phyloP scores from a whole-genome alignment of 768 basidiomycete genomes.

The Lanmaoa rubissima region DNA sequence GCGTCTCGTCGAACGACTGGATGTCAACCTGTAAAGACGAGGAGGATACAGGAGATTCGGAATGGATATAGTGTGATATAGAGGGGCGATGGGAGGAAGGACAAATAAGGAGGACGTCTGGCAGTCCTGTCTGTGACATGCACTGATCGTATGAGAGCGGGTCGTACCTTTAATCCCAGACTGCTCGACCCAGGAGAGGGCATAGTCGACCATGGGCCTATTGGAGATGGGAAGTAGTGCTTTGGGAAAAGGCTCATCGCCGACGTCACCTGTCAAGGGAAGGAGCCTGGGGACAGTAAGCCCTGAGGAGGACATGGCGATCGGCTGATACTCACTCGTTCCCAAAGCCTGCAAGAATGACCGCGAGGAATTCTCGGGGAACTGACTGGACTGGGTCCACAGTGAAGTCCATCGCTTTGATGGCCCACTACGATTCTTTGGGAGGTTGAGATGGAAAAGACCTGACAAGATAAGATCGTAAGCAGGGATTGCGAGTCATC shows the following conservation, averaged over 20 bases:
- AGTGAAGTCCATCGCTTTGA: conserved; percentile 59
- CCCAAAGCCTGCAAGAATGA: conserved; percentile 91
- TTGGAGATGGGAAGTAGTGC: conserved; percentile 87
- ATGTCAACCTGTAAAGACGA: conserved; percentile 72
- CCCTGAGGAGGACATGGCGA: background rate
- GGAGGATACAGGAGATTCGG: conserved; percentile 59
- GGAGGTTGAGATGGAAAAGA: background rate
- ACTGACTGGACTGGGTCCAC: conserved; percentile 50
- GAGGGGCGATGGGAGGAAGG: conserved; percentile 71
- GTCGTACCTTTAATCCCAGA: conserved; percentile 76
- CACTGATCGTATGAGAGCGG: background rate
- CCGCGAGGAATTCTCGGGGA: conserved; percentile 80
- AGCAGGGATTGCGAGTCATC: conserved; percentile 9
- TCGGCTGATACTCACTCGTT: conserved; percentile 58
- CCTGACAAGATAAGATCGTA: background rate
- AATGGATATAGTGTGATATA: conserved; percentile 83
- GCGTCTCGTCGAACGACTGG: conserved; percentile 76
- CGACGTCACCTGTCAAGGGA: conserved; percentile 74
- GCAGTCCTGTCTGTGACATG: conserved; percentile 8
- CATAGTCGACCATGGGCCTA: conserved; percentile 81
- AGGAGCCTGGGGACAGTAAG: conserved; percentile 49
- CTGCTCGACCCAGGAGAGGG: conserved; percentile 82
- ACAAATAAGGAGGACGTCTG: conserved; percentile 87
- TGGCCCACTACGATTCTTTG: background rate
- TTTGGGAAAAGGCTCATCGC: conserved; percentile 82